phyloP scores from a whole-genome alignment of 306 rosid species.

The Fagus crenata region DNA sequence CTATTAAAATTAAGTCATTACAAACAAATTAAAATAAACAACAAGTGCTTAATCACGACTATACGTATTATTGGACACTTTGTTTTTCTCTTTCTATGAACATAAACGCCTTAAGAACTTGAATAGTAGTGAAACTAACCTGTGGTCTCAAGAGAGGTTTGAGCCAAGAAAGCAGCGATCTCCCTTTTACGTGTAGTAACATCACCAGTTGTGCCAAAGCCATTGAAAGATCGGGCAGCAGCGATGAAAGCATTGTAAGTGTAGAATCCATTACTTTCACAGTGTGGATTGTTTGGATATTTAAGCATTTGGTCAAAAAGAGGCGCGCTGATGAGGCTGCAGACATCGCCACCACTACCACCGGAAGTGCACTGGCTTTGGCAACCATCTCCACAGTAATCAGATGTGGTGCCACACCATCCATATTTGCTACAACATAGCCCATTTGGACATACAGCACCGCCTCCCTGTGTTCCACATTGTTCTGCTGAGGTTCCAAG shows the following conservation, averaged over 20 bases:
- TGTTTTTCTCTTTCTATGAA: too few species aligned
- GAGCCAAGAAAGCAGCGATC: constrained; percentile 53
- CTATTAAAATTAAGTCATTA: too few species aligned
- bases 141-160: constrained; percentile 54
- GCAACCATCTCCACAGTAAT: not conserved
- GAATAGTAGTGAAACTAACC: constrained; percentile 16
- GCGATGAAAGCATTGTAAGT: constrained; percentile 56
- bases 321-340: constrained; percentile 34
- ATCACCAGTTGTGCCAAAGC: constrained; percentile 49
- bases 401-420: constrained; percentile 27
- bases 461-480: constrained; percentile 32
- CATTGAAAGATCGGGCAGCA: constrained; percentile 45
- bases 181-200: constrained; percentile 36
- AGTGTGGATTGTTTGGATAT: constrained; percentile 34
- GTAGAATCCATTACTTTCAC: constrained; percentile 49
- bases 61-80: too few species aligned
- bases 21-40: too few species aligned
- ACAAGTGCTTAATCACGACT: too few species aligned
- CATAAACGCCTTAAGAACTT: too few species aligned
- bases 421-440: constrained; percentile 30
- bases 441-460: not conserved
- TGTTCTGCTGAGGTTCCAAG: constrained; percentile 22
- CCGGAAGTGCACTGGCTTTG: not conserved
- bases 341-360: constrained; percentile 14
- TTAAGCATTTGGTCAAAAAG: constrained; percentile 50